Evolutionary conservation across 352 stramenopile genomes (phyloP).

Genomic region (Pythium sp.): DNA sequence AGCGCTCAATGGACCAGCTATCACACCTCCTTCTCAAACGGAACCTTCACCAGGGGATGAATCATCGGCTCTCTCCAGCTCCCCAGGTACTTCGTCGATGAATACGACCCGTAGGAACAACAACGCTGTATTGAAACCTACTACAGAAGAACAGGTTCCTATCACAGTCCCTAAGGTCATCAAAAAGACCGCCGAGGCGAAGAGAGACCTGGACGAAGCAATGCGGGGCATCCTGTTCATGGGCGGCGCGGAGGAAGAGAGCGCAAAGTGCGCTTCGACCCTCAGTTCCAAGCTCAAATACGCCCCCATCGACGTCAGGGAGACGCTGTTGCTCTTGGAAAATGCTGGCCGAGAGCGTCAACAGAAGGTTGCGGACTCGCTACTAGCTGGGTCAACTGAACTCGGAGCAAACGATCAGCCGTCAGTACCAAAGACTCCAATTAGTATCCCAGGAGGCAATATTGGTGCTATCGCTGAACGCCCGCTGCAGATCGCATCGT

Average conservation of each 20-base stretch:
- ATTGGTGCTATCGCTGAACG: not conserved
- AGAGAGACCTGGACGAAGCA: constrained; percentile 45
- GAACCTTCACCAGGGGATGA: not conserved
- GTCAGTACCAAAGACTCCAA: not conserved
- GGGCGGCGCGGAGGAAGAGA: constrained; percentile 36
- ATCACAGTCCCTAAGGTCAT: constrained; percentile 2
- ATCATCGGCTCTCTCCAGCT: not conserved
- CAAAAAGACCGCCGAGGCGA: constrained; percentile 15
- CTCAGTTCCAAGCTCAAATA: constrained; percentile 47
- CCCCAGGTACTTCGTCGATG: not conserved
- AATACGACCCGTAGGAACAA: not conserved
- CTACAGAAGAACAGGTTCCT: not conserved
- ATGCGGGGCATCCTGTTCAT: constrained; percentile 50
- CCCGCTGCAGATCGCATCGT: constrained; percentile 23
- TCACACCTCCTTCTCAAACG: not conserved
- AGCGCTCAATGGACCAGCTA: constrained; percentile 6
- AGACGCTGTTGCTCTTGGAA: constrained; percentile 21
- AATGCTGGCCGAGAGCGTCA: constrained; percentile 13
- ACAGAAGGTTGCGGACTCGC: constrained; percentile 13
- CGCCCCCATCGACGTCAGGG: constrained; percentile 36
- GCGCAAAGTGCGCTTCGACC: constrained; percentile 31
- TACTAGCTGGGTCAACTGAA: not conserved
- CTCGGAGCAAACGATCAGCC: not conserved
- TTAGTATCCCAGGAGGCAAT: not conserved
- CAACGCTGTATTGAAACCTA: not conserved